Percentiles rank a stretch among this genome's conserved stretches.
phyloP scores from a whole-genome alignment of 2,329 filamentous ascomycete species.

The Purpureocillium takamizusanense region DNA sequence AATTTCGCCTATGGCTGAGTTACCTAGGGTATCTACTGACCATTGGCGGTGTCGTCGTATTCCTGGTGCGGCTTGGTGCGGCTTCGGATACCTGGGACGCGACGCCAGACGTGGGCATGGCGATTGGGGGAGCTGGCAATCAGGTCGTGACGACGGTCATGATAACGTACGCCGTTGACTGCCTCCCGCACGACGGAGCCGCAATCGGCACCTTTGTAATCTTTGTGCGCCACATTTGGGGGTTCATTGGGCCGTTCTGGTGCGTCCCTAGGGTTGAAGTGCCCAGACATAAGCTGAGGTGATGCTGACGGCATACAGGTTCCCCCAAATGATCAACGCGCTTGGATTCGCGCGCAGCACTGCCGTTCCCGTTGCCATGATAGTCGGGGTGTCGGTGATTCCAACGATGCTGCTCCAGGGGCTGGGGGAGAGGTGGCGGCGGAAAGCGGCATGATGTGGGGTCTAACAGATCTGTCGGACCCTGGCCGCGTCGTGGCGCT shows the following conservation, averaged over 20 bases:
- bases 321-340: slow-evolving; percentile 6
- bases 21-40: slow-evolving; percentile 42
- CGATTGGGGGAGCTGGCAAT: slow-evolving; percentile 43
- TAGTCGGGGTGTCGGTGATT: slow-evolving; percentile 2
- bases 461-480: too few relatives aligned
- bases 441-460: background rate
- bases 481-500: too few relatives aligned
- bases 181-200: slow-evolving; percentile 40
- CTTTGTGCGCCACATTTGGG: slow-evolving; percentile 44
- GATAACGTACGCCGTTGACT: slow-evolving; percentile 52
- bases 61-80: slow-evolving; percentile 39
- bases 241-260: slow-evolving; percentile 33
- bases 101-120: slow-evolving; percentile 45
- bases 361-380: slow-evolving; percentile 1
- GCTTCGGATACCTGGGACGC: slow-evolving; percentile 42
- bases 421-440: background rate
- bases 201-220: slow-evolving; percentile 51
- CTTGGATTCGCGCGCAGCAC: background rate
- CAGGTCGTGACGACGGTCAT: slow-evolving; percentile 53
- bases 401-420: slow-evolving; percentile 4
- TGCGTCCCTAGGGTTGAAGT: slow-evolving; percentile 3
- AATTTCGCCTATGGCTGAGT: slow-evolving; percentile 47
- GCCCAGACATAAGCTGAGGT: too few relatives aligned
- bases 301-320: slow-evolving; percentile 1
- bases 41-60: slow-evolving; percentile 44